phyloP scores from a whole-genome alignment of 1,139 yeast genomes.

The Kodamaea fungicola region DNA sequence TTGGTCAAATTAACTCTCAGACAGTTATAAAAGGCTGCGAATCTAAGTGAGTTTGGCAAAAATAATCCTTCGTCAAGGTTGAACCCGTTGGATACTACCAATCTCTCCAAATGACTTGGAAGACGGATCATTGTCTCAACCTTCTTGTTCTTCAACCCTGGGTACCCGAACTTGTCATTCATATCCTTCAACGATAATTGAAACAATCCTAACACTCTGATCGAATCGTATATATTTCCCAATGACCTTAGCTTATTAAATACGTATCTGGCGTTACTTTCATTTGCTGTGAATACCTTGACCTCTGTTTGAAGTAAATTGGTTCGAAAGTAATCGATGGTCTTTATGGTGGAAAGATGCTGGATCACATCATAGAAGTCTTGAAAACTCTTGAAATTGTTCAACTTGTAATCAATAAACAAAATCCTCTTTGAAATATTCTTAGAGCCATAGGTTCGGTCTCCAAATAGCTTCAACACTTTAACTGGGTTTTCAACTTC shows the following conservation, averaged over 20 bases:
- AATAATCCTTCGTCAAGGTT: conserved; percentile 11
- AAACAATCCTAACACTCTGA: conserved; percentile 11
- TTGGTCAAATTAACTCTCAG: conserved; percentile 10
- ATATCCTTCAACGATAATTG: conserved; percentile 6
- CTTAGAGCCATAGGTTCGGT: conserved; percentile 1
- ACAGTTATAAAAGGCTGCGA: conserved; percentile 9
- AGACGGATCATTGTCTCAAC: conserved; percentile 5
- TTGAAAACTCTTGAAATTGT: conserved; percentile 6
- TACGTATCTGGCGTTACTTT: conserved; percentile 5
- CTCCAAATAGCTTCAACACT: conserved; percentile 6
- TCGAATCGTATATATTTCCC: conserved; percentile 7
- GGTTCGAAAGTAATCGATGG: conserved; percentile 3
- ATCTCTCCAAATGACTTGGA: conserved; percentile 9
- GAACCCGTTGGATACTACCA: conserved; percentile 11
- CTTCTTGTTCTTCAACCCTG: conserved; percentile 1
- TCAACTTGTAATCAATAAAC: conserved; percentile 8
- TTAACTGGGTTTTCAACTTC: conserved; percentile 6
- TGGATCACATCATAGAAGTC: conserved; percentile 7
- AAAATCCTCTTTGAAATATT: conserved; percentile 4
- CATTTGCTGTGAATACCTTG: conserved; percentile 7
- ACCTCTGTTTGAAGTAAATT: conserved; percentile 8
- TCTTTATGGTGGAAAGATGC: conserved; percentile 4
- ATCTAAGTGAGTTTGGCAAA: conserved; percentile 8
- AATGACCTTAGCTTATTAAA: conserved; percentile 8
- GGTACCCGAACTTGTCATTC: conserved; percentile 6